Conservation (phyloP, 192 early-diverging fungal species). For the Geosiphon pyriformis region DNA sequence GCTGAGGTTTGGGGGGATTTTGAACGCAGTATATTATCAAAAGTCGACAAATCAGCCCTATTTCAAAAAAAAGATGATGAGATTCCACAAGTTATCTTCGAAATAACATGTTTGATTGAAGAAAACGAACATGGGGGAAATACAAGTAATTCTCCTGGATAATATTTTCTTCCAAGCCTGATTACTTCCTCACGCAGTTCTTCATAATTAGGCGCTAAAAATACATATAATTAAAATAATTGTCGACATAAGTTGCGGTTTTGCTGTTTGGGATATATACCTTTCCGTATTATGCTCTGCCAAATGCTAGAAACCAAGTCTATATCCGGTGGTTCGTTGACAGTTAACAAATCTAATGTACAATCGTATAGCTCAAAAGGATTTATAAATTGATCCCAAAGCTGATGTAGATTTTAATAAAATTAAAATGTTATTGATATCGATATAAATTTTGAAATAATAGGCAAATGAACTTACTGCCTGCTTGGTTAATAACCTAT, state of each 20-base stretch:
- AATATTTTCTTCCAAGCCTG: constrained; percentile 4
- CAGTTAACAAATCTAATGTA: background rate
- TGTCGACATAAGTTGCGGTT: background rate
- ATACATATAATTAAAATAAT: background rate
- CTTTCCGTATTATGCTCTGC: background rate
- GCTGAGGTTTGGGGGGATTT: background rate
- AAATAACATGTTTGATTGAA: too few relatives aligned
- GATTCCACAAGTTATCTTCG: too few relatives aligned
- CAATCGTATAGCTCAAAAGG: background rate
- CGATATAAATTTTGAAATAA: background rate
- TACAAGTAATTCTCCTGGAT: background rate
- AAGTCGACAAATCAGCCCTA: background rate
- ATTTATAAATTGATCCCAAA: background rate
- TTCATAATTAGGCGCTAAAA: background rate
- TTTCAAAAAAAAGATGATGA: too few relatives aligned
- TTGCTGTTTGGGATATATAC: background rate
- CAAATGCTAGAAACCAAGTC: background rate
- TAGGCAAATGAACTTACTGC: background rate
- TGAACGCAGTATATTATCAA: background rate
- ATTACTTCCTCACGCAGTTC: background rate
- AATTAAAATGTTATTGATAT: too few relatives aligned
- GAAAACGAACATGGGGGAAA: background rate
- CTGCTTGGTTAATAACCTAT: background rate
- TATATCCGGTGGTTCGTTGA: background rate
- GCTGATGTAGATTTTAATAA: background rate